These are phyloP conservation scores for Candida methanosorbosa DNA, from an alignment of 805 yeast genomes.

Conservation along the genomic window DNA sequence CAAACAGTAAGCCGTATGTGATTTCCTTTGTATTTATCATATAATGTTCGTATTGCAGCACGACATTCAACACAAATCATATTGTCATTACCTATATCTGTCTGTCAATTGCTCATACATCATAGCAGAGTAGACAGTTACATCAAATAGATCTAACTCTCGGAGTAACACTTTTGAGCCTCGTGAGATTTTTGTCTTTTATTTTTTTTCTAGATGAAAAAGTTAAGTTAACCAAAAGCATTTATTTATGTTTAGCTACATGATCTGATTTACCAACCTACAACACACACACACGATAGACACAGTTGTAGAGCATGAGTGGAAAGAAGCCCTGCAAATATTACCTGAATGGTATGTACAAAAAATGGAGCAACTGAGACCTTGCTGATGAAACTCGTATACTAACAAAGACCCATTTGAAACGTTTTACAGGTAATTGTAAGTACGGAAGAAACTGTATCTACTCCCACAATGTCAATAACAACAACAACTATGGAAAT, in stretches of 20 bases:
- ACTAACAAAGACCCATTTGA: too few relatives aligned
- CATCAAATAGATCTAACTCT: too few relatives aligned
- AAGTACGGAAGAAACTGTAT: constrained; percentile 33
- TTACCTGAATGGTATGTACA: constrained; percentile 28
- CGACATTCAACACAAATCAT: constrained; percentile 92
- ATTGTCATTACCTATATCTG: neutral
- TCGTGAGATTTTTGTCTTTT: too few relatives aligned
- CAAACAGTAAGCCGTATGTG: constrained; percentile 80
- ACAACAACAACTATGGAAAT: constrained; percentile 2
- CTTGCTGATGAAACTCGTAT: too few relatives aligned
- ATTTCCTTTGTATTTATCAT: constrained; percentile 62
- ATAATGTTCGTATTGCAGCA: constrained; percentile 55
- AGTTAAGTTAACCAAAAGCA: too few relatives aligned
- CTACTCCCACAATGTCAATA: constrained; percentile 28
- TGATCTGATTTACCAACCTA: too few relatives aligned
- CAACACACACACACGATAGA: too few relatives aligned
- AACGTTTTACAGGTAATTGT: constrained; percentile 28
- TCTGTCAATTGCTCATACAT: neutral
- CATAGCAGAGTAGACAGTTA: neutral
- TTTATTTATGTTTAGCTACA: too few relatives aligned
- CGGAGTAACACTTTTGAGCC: too few relatives aligned
- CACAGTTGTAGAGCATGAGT: too few relatives aligned
- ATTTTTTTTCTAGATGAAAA: too few relatives aligned
- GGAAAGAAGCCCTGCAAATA: constrained; percentile 32
- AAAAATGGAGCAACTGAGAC: too few relatives aligned